phyloP scores from a whole-genome alignment of 495 filamentous ascomycete species.

The Staphylotrichum longicolle region DNA sequence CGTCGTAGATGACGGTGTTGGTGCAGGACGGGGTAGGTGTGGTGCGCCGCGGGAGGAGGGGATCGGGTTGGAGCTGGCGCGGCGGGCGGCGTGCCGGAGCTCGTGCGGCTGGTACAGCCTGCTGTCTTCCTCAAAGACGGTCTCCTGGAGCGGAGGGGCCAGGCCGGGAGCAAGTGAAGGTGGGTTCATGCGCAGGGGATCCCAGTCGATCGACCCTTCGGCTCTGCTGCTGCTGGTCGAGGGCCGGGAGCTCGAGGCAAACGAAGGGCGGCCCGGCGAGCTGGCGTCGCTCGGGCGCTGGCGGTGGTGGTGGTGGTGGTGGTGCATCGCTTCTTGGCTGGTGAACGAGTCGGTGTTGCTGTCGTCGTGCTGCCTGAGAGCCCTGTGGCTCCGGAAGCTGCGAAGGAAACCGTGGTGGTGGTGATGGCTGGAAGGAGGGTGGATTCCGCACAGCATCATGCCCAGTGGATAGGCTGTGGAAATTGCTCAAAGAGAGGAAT shows the following conservation, averaged over 20 bases:
- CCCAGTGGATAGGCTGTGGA: neutral
- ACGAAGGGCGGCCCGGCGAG: slow-evolving; percentile 30
- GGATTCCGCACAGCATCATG: slow-evolving; percentile 31
- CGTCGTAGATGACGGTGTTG: slow-evolving; percentile 36
- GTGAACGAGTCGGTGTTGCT: neutral
- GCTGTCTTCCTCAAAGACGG: slow-evolving; percentile 9
- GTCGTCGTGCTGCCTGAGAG: slow-evolving; percentile 18
- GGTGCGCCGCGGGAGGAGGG: slow-evolving; percentile 10
- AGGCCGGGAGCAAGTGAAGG: slow-evolving; percentile 20
- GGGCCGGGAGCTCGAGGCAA: slow-evolving; percentile 26
- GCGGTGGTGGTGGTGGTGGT: slow-evolving; percentile 20
- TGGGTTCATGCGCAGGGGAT: slow-evolving; percentile 38
- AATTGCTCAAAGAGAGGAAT: no score
- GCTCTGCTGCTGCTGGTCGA: slow-evolving; percentile 28
- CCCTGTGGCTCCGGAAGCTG: slow-evolving; percentile 36
- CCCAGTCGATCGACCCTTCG: slow-evolving; percentile 34
- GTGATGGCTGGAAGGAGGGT: slow-evolving; percentile 15
- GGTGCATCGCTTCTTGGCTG: slow-evolving; percentile 18
- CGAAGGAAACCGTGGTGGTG: slow-evolving; percentile 31
- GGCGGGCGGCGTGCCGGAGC: slow-evolving; percentile 28
- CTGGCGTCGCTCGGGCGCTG: slow-evolving; percentile 29
- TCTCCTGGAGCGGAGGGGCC: slow-evolving; percentile 17
- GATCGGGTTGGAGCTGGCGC: slow-evolving; percentile 25
- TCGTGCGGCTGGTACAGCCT: slow-evolving; percentile 23
- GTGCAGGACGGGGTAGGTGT: slow-evolving; percentile 7